Percentiles rank a stretch among this genome's conserved stretches.
Evolutionary conservation across 1,139 yeast genomes (phyloP).

Genomic region (Saccharomyces pastorianus): DNA sequence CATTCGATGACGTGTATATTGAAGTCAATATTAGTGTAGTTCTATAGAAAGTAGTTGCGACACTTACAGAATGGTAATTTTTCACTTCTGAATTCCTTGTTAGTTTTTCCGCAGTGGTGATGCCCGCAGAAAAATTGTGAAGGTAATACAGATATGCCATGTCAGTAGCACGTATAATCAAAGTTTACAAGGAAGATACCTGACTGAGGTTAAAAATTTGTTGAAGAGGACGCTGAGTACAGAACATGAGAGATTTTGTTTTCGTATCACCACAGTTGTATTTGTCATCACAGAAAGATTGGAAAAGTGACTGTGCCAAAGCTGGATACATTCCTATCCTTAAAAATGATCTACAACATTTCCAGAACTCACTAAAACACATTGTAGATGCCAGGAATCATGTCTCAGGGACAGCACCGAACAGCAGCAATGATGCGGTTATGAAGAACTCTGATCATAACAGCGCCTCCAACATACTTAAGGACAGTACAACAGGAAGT

Average conservation of each 20-base stretch:
- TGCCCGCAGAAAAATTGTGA: not conserved
- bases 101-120: not conserved
- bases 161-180: not conserved
- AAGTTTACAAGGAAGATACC: too few relatives aligned
- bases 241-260: constrained; percentile 11
- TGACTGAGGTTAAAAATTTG: not conserved
- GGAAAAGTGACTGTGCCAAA: constrained; percentile 20
- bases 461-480: not conserved
- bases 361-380: constrained; percentile 14
- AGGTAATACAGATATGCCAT: not conserved
- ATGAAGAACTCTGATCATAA: not conserved
- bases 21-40: not conserved
- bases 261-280: constrained; percentile 26
- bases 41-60: not conserved
- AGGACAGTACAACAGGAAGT: not conserved
- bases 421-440: not conserved
- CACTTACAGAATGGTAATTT: not conserved
- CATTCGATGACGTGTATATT: not conserved
- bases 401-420: not conserved
- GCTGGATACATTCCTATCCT: constrained; percentile 26
- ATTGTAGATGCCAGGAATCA: not conserved
- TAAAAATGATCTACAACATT: constrained; percentile 19
- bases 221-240: not conserved
- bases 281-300: constrained; percentile 13
- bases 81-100: not conserved